Evolutionary conservation across 1,139 yeast genomes (phyloP).

Genomic region (Groenewaldozyma sp.): DNA sequence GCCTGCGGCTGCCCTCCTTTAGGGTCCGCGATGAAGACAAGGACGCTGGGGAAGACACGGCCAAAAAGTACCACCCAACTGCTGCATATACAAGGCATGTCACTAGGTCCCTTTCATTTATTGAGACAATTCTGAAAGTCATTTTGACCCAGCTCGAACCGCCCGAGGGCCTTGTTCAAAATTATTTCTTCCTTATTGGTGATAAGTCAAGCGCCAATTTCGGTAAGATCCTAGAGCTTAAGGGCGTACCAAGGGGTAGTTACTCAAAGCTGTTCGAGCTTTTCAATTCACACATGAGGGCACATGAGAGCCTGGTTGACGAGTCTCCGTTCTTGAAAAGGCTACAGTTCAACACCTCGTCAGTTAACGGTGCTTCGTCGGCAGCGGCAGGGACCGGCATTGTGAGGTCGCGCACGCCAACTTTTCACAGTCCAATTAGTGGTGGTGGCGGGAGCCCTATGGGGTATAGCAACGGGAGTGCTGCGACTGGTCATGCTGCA

Average conservation of each 20-base stretch:
- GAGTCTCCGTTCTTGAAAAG: conserved; percentile 37
- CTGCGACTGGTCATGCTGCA: too few relatives aligned
- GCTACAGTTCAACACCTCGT: not conserved
- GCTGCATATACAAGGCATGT: conserved; percentile 43
- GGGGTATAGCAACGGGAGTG: not conserved
- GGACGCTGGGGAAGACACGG: conserved; percentile 8
- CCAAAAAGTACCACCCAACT: conserved; percentile 19
- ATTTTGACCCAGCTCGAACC: conserved; percentile 58
- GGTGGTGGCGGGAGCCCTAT: conserved; percentile 2
- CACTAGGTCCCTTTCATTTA: conserved; percentile 39
- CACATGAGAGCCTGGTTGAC: conserved; percentile 39
- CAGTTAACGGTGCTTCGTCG: not conserved
- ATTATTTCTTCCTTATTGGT: conserved; percentile 57
- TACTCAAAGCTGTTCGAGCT: conserved; percentile 47
- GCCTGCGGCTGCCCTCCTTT: conserved; percentile 42
- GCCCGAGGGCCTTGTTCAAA: conserved; percentile 53
- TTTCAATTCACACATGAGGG: conserved; percentile 49
- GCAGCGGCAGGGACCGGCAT: not conserved
- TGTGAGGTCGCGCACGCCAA: not conserved
- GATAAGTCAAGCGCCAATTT: conserved; percentile 59
- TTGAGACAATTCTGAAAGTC: conserved; percentile 59
- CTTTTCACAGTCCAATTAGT: conserved; percentile 3
- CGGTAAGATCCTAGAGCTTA: conserved; percentile 52
- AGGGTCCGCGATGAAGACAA: conserved; percentile 13
- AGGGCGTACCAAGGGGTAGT: conserved; percentile 42